Evolutionary conservation across 495 filamentous ascomycete genomes (phyloP), one percentile per base, ranked within the genome.

Genomic region (Aspergillus sclerotioniger): DNA sequence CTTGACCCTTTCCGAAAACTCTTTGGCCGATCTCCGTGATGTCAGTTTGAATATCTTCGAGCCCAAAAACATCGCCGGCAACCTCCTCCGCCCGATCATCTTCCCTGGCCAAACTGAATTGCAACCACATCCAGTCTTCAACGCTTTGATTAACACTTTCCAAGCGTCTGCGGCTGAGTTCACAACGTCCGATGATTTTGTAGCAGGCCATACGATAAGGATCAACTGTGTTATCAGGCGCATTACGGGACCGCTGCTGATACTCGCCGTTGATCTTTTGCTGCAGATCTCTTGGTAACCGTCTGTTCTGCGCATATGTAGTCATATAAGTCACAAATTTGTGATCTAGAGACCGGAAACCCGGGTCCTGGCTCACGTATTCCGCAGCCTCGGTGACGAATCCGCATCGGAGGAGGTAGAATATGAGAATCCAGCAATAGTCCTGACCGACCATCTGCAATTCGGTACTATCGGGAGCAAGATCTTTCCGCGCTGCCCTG

Each of bases 201-300:
- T 97, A 98, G 70, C 96, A 96, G 15, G 92, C 92, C 84, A 96
- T 91, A 44, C 92, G 86, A 74, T 94, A 99, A 37, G 94, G 95
- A 76, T 99, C 93, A 60, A 93, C 84, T 13, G 88, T 87, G 58
- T 91, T 87, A 53, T 96, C 90, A 10, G 90, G 90, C 9, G 90
- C 89, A 66, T 92, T 90, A 46, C 89, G 84, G 17, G 83, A 76
- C 43, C 91, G 87, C 62, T 92, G 89, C 59, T 89, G 89, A 72
- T 95, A 98, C 66, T 96, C 92, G 53, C 85, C 87, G 60, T 87
- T 89, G 70, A 96, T 96, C 39, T 88, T 87, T 60, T 90, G 87
- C 62, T 93, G 91, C 57, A 96, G 70, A 44, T 90, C 86, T 41
- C 87, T 79, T 28, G 83, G 85, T 8, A 99, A 74, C 45, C 89